A percentile compares a stretch with the other conserved stretches of the same genome.
phyloP scores from a whole-genome alignment of 169 alveolate genomes.

The Theileria parva region DNA sequence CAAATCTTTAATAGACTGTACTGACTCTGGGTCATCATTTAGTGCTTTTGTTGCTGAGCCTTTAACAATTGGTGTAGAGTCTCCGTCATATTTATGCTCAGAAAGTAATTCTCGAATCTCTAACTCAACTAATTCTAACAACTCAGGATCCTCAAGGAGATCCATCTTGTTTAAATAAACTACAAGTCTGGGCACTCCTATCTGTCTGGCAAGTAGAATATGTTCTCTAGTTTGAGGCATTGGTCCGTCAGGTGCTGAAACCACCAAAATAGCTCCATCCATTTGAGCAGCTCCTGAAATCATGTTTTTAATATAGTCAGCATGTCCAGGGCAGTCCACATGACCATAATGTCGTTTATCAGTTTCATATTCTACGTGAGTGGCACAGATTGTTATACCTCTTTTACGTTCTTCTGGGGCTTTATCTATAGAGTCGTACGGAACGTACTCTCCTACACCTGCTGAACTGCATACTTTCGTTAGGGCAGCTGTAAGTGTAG shows the following conservation, averaged over 20 bases:
- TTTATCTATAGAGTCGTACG: constrained; percentile 81
- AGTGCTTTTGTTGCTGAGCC: constrained; percentile 93
- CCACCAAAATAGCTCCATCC: constrained; percentile 95
- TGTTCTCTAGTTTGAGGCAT: constrained; percentile 95
- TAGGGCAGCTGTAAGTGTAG: constrained; percentile 94
- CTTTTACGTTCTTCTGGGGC: constrained; percentile 96
- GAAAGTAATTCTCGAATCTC: constrained; percentile 89
- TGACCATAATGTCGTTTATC: constrained; percentile 92
- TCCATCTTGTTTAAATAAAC: constrained; percentile 92
- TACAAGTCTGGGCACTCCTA: constrained; percentile 87
- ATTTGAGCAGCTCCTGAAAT: constrained; percentile 94
- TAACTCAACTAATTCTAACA: constrained; percentile 92
- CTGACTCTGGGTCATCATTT: constrained; percentile 69
- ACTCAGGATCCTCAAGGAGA: constrained; percentile 88
- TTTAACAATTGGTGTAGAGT: constrained; percentile 84
- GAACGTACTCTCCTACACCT: constrained; percentile 70
- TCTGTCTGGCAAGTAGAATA: constrained; percentile 86
- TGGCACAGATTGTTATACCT: constrained; percentile 92
- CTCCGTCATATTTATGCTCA: constrained; percentile 88
- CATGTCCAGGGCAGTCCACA: constrained; percentile 97
- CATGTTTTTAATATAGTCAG: constrained; percentile 96
- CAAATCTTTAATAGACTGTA: constrained; percentile 77
- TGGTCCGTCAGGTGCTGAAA: constrained; percentile 94
- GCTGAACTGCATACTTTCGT: constrained; percentile 81
- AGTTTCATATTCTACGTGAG: constrained; percentile 88